Conservation (phyloP, 2,329 filamentous ascomycete species). For the Monilinia aucupariae region DNA sequence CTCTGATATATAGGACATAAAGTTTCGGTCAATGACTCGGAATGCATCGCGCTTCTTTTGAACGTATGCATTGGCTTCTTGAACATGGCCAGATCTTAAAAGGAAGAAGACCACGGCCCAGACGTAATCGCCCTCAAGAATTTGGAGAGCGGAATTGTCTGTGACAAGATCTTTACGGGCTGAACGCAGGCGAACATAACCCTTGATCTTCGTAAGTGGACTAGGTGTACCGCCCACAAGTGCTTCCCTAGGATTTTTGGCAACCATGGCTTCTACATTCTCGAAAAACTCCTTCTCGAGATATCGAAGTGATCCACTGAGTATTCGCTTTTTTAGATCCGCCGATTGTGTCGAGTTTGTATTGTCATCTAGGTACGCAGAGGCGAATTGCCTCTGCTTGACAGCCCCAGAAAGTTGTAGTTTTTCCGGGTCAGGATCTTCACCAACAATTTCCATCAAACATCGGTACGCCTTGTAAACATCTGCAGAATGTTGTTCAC, state of each 20-base stretch:
- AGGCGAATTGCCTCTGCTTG: conserved; percentile 69
- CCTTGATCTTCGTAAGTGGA: conserved; percentile 83
- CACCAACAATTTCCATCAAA: conserved; percentile 71
- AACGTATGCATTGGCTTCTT: conserved; percentile 83
- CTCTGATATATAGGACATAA: conserved; percentile 78
- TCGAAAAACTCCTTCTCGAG: conserved; percentile 76
- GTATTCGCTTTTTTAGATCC: conserved; percentile 69
- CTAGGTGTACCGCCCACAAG: conserved; percentile 85
- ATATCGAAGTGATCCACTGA: conserved; percentile 72
- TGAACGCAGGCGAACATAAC: conserved; percentile 78
- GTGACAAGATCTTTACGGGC: conserved; percentile 77
- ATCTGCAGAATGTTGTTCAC: conserved; percentile 66
- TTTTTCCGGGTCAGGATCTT: conserved; percentile 57
- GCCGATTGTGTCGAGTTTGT: conserved; percentile 58
- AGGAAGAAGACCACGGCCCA: conserved; percentile 96
- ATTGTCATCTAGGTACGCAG: conserved; percentile 71
- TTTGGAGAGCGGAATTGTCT: conserved; percentile 74
- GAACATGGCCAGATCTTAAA: conserved; percentile 74
- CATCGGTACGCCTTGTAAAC: conserved; percentile 79
- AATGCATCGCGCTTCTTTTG: conserved; percentile 74
- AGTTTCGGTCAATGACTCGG: conserved; percentile 83
- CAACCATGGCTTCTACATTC: conserved; percentile 70
- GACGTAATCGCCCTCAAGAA: conserved; percentile 74
- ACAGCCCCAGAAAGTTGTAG: conserved; percentile 58
- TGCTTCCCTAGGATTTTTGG: conserved; percentile 81